A percentile compares a stretch with the other conserved stretches of the same genome.
Conservation (phyloP, 2,329 filamentous ascomycete genomes). For the Colletotrichum liriopes region DNA sequence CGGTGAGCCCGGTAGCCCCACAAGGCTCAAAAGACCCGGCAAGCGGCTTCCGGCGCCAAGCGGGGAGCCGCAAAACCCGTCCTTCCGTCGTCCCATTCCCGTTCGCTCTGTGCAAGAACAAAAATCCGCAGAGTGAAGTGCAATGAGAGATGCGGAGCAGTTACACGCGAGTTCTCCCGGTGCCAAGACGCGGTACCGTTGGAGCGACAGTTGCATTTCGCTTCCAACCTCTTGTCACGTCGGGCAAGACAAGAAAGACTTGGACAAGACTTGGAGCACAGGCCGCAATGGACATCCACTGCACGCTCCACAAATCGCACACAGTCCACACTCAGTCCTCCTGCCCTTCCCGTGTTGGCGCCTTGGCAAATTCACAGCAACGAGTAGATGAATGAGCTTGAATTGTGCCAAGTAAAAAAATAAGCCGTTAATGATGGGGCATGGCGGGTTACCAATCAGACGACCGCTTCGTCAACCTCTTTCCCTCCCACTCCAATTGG, state of each 20-base stretch:
- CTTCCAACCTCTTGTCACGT: slow-evolving; percentile 19
- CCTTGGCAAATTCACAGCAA: slow-evolving; percentile 25
- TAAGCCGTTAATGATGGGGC: slow-evolving; percentile 21
- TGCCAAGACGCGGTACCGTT: not conserved
- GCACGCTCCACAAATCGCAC: not conserved
- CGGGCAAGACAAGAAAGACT: not conserved
- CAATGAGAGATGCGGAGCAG: not conserved
- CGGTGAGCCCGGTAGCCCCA: not conserved
- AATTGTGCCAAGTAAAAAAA: slow-evolving; percentile 22
- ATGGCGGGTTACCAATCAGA: slow-evolving; percentile 20
- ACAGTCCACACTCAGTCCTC: slow-evolving; percentile 12
- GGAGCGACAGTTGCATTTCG: not conserved
- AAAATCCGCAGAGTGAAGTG: slow-evolving; percentile 4
- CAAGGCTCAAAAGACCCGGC: not conserved
- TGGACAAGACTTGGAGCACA: not conserved
- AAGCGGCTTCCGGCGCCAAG: slow-evolving; percentile 27
- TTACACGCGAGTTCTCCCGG: not conserved
- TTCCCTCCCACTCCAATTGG: not conserved
- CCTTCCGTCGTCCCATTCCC: not conserved
- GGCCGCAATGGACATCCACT: not conserved
- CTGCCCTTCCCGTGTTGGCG: not conserved
- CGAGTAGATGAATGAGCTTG: slow-evolving; percentile 36
- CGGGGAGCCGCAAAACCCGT: slow-evolving; percentile 24
- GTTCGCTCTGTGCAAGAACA: slow-evolving; percentile 2
- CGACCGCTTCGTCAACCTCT: not conserved